Evolutionary conservation across 140 eudicot genomes (phyloP).

Genomic region (Cichorium intybus): DNA sequence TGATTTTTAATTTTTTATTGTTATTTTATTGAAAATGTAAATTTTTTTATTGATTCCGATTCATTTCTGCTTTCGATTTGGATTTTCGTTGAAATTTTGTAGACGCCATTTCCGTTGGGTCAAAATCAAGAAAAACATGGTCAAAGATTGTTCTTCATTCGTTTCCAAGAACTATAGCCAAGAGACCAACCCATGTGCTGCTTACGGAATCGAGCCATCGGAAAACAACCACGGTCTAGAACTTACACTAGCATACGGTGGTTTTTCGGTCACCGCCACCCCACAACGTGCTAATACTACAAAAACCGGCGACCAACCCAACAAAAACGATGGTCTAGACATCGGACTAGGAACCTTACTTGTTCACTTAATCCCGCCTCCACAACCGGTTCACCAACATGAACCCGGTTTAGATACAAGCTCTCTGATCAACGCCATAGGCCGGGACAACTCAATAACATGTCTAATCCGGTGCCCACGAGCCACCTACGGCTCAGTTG

Average conservation of each 20-base stretch:
- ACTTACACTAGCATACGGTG: conserved; percentile 29
- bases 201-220: conserved; percentile 50
- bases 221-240: conserved; percentile 41
- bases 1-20: too few relatives aligned
- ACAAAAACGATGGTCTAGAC: conserved; percentile 12
- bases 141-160: conserved; percentile 71
- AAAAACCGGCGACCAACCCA: conserved; percentile 26
- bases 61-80: background rate
- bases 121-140: conserved; percentile 58
- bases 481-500: conserved; percentile 66
- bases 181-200: conserved; percentile 47
- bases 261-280: conserved; percentile 24
- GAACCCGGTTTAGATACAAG: conserved; percentile 51
- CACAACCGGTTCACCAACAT: background rate
- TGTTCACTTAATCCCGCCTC: conserved; percentile 15
- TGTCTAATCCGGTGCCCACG: conserved; percentile 75
- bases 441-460: conserved; percentile 67
- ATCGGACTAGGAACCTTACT: background rate
- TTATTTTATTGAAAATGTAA: background rate
- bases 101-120: conserved; percentile 5
- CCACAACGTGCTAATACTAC: background rate
- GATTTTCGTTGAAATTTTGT: background rate
- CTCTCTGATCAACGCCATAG: conserved; percentile 61
- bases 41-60: background rate
- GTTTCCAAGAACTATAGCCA: conserved; percentile 45